These are phyloP conservation scores for Fusarium armeniacum DNA, from an alignment of 2,329 filamentous ascomycete species.

Conservation along the genomic window DNA sequence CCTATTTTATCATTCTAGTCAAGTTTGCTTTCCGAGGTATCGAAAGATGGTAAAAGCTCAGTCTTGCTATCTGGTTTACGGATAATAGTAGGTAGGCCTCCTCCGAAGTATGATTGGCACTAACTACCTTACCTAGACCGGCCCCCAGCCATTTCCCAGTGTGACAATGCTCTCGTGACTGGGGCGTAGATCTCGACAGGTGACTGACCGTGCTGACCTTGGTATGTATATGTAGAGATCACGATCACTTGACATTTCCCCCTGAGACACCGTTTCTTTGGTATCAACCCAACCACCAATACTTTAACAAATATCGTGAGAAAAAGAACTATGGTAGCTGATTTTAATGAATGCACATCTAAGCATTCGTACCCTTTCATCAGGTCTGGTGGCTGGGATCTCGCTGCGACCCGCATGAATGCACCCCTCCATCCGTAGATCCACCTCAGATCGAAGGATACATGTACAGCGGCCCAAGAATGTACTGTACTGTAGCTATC, in stretches of 20 bases:
- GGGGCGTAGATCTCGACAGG: conserved; percentile 12
- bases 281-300: neutral
- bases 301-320: conserved; percentile 2
- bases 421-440: conserved; percentile 3
- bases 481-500: conserved; percentile 7
- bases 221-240: neutral
- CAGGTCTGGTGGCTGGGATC: conserved; percentile 27
- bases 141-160: neutral
- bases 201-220: conserved; percentile 25
- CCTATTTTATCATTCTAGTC: neutral
- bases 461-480: too few species aligned
- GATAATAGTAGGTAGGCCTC: too few species aligned
- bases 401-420: conserved; percentile 7
- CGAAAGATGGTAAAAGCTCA: too few species aligned
- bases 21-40: too few species aligned
- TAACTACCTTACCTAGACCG: neutral
- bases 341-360: neutral
- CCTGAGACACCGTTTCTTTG: conserved; percentile 10
- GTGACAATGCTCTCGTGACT: conserved; percentile 29
- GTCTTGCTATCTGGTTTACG: too few species aligned
- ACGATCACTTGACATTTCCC: conserved; percentile 30
- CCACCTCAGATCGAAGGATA: neutral
- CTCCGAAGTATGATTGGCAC: neutral
- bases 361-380: neutral
- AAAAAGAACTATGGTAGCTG: neutral